A percentile compares a stretch with the other conserved stretches of the same genome.
Evolutionary conservation across 2,329 filamentous ascomycete genomes (phyloP).

Genomic region (Orbilia quercus): DNA sequence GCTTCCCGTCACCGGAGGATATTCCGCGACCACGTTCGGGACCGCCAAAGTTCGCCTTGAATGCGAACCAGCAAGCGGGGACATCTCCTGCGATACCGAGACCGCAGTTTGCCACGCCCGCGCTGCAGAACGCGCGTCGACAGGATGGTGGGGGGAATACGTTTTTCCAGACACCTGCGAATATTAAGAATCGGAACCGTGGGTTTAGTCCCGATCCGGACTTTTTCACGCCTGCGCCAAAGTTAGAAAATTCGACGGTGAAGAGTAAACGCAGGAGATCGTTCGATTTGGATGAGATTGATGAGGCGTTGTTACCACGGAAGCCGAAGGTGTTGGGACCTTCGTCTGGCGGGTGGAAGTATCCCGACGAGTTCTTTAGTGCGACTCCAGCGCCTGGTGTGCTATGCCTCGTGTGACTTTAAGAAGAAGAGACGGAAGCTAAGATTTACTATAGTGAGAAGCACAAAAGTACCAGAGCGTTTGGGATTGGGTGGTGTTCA

Average conservation of each 20-base stretch:
- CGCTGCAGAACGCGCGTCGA: constrained; percentile 16
- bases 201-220: constrained; percentile 53
- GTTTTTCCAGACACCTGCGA: constrained; percentile 10
- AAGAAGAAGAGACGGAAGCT: background rate
- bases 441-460: constrained; percentile 3
- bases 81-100: constrained; percentile 13
- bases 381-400: constrained; percentile 26
- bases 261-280: constrained; percentile 40
- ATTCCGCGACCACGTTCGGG: constrained; percentile 15
- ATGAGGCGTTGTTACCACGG: constrained; percentile 41
- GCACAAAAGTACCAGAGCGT: constrained; percentile 11
- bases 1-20: constrained; percentile 50
- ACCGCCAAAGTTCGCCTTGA: constrained; percentile 1
- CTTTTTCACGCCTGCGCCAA: constrained; percentile 29
- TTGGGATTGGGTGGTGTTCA: background rate
- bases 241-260: background rate
- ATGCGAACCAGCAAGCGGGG: background rate
- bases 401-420: background rate
- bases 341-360: constrained; percentile 42
- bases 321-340: constrained; percentile 44
- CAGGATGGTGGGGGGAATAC: background rate
- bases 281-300: constrained; percentile 54
- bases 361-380: constrained; percentile 28
- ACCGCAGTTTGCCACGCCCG: constrained; percentile 43
- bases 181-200: constrained; percentile 4